Percentiles rank a stretch among this genome's conserved stretches.
Evolutionary conservation across 352 stramenopile species (phyloP).

Genomic region (Peronospora belbahrii): DNA sequence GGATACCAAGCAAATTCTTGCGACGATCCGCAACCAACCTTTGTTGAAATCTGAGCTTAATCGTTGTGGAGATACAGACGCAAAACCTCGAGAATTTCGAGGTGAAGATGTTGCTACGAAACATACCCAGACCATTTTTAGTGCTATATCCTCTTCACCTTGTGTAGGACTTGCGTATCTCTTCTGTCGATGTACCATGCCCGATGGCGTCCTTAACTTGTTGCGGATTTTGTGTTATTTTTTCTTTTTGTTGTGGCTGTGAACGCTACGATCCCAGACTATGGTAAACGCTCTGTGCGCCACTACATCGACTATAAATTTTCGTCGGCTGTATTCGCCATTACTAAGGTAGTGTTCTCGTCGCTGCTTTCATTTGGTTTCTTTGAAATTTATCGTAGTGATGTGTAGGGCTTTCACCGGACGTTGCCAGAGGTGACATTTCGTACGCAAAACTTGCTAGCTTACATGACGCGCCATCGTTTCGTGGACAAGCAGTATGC

Average conservation of each 20-base stretch:
- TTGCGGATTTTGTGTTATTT: background rate
- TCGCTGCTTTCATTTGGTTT: background rate
- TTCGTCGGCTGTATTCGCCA: conserved; percentile 44
- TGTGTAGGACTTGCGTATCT: background rate
- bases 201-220: conserved; percentile 20
- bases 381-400: too few relatives aligned
- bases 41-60: conserved; percentile 43
- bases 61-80: conserved; percentile 9
- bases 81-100: conserved; percentile 5
- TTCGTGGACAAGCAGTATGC: conserved; percentile 22
- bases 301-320: conserved; percentile 77
- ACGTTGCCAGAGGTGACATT: conserved; percentile 48
- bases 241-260: conserved; percentile 11
- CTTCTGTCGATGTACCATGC: background rate
- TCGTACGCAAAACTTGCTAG: conserved; percentile 32
- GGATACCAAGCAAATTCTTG: conserved; percentile 76
- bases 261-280: conserved; percentile 71
- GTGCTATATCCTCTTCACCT: conserved; percentile 56
- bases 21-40: conserved; percentile 74
- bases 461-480: conserved; percentile 12
- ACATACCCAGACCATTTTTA: conserved; percentile 65
- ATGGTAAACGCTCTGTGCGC: conserved; percentile 62
- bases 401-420: conserved; percentile 58
- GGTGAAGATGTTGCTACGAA: conserved; percentile 21
- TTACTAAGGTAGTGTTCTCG: conserved; percentile 41